Conservation (phyloP, 2,329 filamentous ascomycete species). For the Fusarium coffeatum region DNA sequence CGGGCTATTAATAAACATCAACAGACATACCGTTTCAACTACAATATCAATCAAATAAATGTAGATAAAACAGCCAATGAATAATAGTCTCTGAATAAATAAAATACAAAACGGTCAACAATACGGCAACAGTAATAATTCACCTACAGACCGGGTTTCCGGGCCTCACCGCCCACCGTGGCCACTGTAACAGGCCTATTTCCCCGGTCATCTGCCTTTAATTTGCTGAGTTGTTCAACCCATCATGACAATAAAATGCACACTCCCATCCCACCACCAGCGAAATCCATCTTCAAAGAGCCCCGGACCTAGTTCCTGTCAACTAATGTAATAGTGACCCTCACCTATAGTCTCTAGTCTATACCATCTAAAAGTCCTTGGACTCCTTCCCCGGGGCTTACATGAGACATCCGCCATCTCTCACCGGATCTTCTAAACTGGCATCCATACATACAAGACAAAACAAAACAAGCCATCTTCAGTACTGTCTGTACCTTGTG, state of each 20-base stretch:
- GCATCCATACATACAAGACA: conserved; percentile 12
- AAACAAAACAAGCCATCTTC: conserved; percentile 20
- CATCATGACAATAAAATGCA: conserved; percentile 26
- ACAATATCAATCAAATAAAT: neutral
- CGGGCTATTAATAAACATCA: neutral
- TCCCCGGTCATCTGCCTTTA: conserved; percentile 52
- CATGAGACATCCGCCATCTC: conserved; percentile 30
- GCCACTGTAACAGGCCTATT: conserved; percentile 32
- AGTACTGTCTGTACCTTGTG: conserved; percentile 9
- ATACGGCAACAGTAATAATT: neutral
- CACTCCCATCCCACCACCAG: conserved; percentile 34
- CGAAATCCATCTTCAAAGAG: conserved; percentile 14
- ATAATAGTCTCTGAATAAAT: conserved; percentile 11
- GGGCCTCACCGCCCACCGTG: conserved; percentile 42
- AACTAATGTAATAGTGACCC: neutral
- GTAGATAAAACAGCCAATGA: conserved; percentile 13
- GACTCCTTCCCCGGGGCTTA: conserved; percentile 26
- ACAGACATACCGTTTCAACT: conserved; percentile 16
- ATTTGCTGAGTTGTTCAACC: conserved; percentile 52
- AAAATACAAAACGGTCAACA: conserved; percentile 4
- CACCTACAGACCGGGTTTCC: conserved; percentile 34
- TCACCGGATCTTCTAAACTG: conserved; percentile 9
- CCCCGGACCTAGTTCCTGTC: conserved; percentile 8
- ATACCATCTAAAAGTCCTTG: neutral
- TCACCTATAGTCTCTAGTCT: conserved; percentile 2